A percentile compares a stretch with the other conserved stretches of the same genome.
phyloP scores from a whole-genome alignment of 495 filamentous ascomycete genomes.

The Platismatia glauca region DNA sequence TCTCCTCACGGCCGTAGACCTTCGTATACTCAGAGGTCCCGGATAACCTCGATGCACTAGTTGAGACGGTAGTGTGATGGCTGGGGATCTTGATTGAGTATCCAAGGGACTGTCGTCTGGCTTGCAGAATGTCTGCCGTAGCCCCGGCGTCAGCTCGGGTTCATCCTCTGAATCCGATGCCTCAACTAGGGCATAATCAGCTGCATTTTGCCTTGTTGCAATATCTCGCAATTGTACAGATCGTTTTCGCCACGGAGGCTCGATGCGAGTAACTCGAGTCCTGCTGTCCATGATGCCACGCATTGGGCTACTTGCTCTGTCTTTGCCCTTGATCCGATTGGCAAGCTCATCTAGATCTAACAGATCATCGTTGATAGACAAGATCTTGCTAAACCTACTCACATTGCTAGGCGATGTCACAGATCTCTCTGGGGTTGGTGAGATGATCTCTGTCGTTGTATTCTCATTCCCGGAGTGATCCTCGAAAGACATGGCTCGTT shows the following conservation, averaged over 20 bases:
- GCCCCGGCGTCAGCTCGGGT: slow-evolving; percentile 11
- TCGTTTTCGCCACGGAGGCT: slow-evolving; percentile 11
- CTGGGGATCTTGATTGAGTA: neutral
- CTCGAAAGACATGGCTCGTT: slow-evolving; percentile 16
- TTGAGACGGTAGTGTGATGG: slow-evolving; percentile 6
- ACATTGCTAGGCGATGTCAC: slow-evolving; percentile 20
- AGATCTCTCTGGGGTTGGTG: slow-evolving; percentile 25
- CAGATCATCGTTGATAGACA: slow-evolving; percentile 21
- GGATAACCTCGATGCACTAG: neutral
- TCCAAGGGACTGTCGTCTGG: neutral
- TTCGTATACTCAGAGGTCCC: slow-evolving; percentile 1
- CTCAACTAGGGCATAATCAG: slow-evolving; percentile 2
- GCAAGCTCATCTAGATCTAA: neutral
- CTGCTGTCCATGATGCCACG: slow-evolving; percentile 5
- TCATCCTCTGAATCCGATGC: slow-evolving; percentile 15
- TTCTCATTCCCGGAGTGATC: slow-evolving; percentile 12
- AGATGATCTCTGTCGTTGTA: slow-evolving; percentile 18
- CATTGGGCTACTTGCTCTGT: slow-evolving; percentile 2
- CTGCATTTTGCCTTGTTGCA: neutral
- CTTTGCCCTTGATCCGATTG: neutral
- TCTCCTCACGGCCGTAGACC: neutral
- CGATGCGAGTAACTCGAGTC: neutral
- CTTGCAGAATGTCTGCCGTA: slow-evolving; percentile 15
- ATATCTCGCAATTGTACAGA: slow-evolving; percentile 5
- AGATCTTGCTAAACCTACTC: slow-evolving; percentile 25